Evolutionary conservation across 805 yeast species (phyloP).

Genomic region (baker's yeast (Saccharomyces cerevisiae)): DNA sequence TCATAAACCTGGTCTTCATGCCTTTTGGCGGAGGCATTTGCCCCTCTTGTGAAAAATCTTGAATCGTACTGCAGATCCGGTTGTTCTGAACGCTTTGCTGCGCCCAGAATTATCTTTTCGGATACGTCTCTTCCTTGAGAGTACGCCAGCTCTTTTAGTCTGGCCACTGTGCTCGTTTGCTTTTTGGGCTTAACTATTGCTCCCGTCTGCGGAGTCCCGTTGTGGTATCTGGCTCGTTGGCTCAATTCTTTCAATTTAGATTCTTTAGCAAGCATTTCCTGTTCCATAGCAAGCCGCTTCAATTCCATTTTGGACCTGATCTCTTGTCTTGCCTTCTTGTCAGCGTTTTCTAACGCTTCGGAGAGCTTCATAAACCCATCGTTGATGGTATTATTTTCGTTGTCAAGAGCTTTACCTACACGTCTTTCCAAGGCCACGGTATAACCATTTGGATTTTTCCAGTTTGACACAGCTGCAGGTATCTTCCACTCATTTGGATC

Average conservation of each 20-base stretch:
- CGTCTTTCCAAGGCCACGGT: slow-evolving; percentile 76
- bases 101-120: slow-evolving; percentile 46
- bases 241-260: slow-evolving; percentile 35
- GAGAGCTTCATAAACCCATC: slow-evolving; percentile 56
- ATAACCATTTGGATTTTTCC: slow-evolving; percentile 92
- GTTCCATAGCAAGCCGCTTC: slow-evolving; percentile 42
- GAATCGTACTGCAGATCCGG: slow-evolving; percentile 49
- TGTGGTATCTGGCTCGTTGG: slow-evolving; percentile 1
- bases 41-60: slow-evolving; percentile 43
- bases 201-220: slow-evolving; percentile 1
- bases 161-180: slow-evolving; percentile 37
- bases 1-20: slow-evolving; percentile 49
- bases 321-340: slow-evolving; percentile 48
- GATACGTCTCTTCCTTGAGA: slow-evolving; percentile 45
- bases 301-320: slow-evolving; percentile 42
- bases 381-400: slow-evolving; percentile 35
- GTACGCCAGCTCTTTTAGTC: slow-evolving; percentile 36
- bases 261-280: slow-evolving; percentile 43
- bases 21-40: slow-evolving; percentile 28
- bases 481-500: slow-evolving; percentile 57
- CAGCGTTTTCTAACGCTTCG: slow-evolving; percentile 66
- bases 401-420: slow-evolving; percentile 33
- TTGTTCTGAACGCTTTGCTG: slow-evolving; percentile 33
- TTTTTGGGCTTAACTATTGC: slow-evolving; percentile 16
- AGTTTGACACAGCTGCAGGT: slow-evolving; percentile 86